Conservation (phyloP, 2,329 filamentous ascomycete genomes). For the Alternaria incomplexa region DNA sequence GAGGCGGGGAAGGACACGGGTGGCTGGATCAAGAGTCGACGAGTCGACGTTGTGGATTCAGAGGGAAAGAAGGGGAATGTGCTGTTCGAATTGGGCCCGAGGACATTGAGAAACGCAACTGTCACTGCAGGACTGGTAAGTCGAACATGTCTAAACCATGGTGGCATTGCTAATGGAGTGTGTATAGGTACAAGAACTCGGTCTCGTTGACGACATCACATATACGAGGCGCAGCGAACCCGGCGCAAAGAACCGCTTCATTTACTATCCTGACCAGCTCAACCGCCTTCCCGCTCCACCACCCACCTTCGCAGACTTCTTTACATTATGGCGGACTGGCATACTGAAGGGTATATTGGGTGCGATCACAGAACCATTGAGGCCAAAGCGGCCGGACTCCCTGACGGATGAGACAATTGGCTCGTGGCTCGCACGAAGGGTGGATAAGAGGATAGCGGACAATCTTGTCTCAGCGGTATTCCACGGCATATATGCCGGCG, state of each 20-base stretch:
- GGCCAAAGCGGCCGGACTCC: constrained; percentile 39
- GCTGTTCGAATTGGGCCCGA: constrained; percentile 82
- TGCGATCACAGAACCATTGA: constrained; percentile 47
- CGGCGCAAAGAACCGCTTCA: constrained; percentile 70
- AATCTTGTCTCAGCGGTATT: constrained; percentile 76
- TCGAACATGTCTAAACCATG: not conserved
- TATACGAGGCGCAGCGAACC: constrained; percentile 58
- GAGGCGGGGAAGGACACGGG: constrained; percentile 74
- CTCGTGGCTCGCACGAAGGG: constrained; percentile 65
- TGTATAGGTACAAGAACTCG: constrained; percentile 63
- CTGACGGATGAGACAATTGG: constrained; percentile 74
- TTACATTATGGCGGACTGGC: constrained; percentile 58
- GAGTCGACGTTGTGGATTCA: constrained; percentile 65
- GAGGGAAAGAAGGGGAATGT: constrained; percentile 53
- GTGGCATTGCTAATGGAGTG: constrained; percentile 10
- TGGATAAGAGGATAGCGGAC: constrained; percentile 65
- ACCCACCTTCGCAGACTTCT: constrained; percentile 37
- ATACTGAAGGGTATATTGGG: constrained; percentile 58
- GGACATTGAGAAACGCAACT: constrained; percentile 74
- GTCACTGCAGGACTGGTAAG: constrained; percentile 75
- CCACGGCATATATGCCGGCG: constrained; percentile 92
- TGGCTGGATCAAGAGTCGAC: constrained; percentile 80
- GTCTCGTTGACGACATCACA: constrained; percentile 63
- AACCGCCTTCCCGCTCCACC: constrained; percentile 53
- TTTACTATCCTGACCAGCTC: constrained; percentile 88